Evolutionary conservation across 495 filamentous ascomycete genomes (phyloP), one percentile per base, ranked within the genome.

Genomic region (Aspergillus egyptiacus): DNA sequence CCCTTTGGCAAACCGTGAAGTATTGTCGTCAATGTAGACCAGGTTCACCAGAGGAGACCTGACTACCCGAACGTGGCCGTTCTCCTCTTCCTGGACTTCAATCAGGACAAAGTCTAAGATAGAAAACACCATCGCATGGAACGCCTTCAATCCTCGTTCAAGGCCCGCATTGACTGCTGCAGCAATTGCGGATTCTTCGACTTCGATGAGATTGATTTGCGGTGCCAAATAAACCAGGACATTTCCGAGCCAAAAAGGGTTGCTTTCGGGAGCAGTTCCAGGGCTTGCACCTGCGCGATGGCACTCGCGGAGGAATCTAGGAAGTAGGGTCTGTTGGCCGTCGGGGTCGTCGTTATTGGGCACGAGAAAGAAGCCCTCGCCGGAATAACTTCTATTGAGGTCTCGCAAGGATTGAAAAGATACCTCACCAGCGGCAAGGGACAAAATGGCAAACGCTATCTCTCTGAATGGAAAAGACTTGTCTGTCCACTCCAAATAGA

Each of bases 71-170:
- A 54, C 27, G 14, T 8, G 24, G 5, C 38, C 39, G 15, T 49
- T 27, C 14, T 43, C 11, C 4, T 20, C 6, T 5, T 23, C 37
- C 10, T 43, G 13, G 20, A 49, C 50, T 18, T 48, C 41, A 3
- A 60, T 38, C 15, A 60, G 10, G 20, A 60, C 17, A 22, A 54
- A 33, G 25, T 60, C 53, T n/a, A 53, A 6, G 6, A 60, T 51
- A 2, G 57, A 56, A 28, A 60, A 56, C 6, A 56, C 53, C 28
- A 60, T 35, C 6, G 43, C 57, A 33, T 46, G 37, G 23, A 60
- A 60, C 6, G 23, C 15, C 2, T 30, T 42, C 1, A 31, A 11
- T 7, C 57, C 57, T 11, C 48, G 50, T 13, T 34, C 8, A 19
- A 60, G 33, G 13, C 57, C 57, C 19, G 15, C 13, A 1, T 56